Percentiles rank a stretch among this genome's conserved stretches.
Conservation (phyloP, 306 rosid genomes). For the Acacia confusa region DNA sequence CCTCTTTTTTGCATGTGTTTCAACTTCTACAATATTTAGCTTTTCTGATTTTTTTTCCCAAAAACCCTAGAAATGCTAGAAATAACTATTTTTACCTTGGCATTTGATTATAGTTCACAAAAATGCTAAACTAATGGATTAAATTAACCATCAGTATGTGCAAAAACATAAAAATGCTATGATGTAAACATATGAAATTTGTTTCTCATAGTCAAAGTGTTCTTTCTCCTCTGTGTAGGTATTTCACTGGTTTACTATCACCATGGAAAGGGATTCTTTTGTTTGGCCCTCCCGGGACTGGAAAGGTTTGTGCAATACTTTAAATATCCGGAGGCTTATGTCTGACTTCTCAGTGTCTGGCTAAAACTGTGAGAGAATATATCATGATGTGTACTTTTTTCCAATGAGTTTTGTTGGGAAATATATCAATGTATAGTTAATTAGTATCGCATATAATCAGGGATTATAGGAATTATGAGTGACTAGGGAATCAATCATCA, state of each 20-base stretch:
- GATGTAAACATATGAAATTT: not conserved
- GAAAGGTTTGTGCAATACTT: conserved; percentile 71
- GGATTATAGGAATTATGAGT: too few relatives aligned
- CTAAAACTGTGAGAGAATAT: conserved; percentile 4
- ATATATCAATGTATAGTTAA: too few relatives aligned
- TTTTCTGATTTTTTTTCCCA: not conserved
- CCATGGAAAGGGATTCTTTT: conserved; percentile 99
- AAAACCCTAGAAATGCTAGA: conserved; percentile 9
- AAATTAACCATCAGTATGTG: conserved; percentile 1
- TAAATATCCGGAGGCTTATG: not conserved
- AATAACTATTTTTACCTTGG: conserved; percentile 6
- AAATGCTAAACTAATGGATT: conserved; percentile 3
- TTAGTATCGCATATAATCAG: too few relatives aligned
- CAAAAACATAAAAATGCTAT: conserved; percentile 23
- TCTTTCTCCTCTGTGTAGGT: conserved; percentile 52
- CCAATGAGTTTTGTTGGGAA: too few relatives aligned
- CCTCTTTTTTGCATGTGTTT: not conserved
- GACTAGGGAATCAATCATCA: too few relatives aligned
- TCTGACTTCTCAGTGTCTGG: conserved; percentile 19
- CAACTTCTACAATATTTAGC: not conserved
- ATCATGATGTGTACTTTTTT: not conserved
- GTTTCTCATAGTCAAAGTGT: conserved; percentile 25
- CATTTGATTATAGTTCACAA: not conserved
- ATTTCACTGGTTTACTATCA: conserved; percentile 85
- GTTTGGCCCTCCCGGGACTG: conserved; percentile 98